Evolutionary conservation across 1,139 yeast species (phyloP).

Genomic region (Yamadazyma kanchanaburiensis): DNA sequence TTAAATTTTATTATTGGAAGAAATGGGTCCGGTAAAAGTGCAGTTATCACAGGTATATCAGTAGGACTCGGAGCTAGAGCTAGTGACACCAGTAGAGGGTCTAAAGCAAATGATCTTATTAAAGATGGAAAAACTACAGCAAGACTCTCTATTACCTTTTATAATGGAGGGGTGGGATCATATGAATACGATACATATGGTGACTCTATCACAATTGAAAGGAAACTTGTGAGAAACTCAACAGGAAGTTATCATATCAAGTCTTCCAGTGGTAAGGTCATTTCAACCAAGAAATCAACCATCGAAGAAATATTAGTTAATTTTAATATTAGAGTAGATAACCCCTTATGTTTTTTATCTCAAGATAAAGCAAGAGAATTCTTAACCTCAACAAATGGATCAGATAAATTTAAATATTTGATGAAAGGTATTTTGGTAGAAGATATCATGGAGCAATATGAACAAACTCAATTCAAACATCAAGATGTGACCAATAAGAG

Average conservation of each 20-base stretch:
- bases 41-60: slow-evolving; percentile 85
- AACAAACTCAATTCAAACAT: slow-evolving; percentile 36
- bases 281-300: slow-evolving; percentile 61
- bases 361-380: slow-evolving; percentile 95
- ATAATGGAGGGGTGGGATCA: slow-evolving; percentile 64
- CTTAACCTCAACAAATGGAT: slow-evolving; percentile 69
- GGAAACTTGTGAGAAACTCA: slow-evolving; percentile 59
- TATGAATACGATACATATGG: slow-evolving; percentile 68
- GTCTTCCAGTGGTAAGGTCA: slow-evolving; percentile 42
- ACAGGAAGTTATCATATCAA: slow-evolving; percentile 50
- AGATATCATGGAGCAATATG: slow-evolving; percentile 54
- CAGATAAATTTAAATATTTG: slow-evolving; percentile 68
- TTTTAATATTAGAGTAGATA: slow-evolving; percentile 78
- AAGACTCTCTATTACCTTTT: slow-evolving; percentile 54
- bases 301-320: slow-evolving; percentile 66
- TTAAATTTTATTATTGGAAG: slow-evolving; percentile 90
- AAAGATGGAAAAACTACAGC: slow-evolving; percentile 74
- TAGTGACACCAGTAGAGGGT: slow-evolving; percentile 83
- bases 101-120: slow-evolving; percentile 64
- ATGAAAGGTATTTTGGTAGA: slow-evolving; percentile 77
- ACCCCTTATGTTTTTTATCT: slow-evolving; percentile 89
- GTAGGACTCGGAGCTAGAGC: slow-evolving; percentile 96
- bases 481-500: slow-evolving; percentile 38
- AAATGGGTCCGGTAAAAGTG: slow-evolving; percentile 95
- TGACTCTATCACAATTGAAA: slow-evolving; percentile 61